Percentiles rank a stretch among this genome's conserved stretches.
These are phyloP conservation scores for Raphanus raphanistrum DNA, from an alignment of 345 rosid genomes.

Conservation along the genomic window DNA sequence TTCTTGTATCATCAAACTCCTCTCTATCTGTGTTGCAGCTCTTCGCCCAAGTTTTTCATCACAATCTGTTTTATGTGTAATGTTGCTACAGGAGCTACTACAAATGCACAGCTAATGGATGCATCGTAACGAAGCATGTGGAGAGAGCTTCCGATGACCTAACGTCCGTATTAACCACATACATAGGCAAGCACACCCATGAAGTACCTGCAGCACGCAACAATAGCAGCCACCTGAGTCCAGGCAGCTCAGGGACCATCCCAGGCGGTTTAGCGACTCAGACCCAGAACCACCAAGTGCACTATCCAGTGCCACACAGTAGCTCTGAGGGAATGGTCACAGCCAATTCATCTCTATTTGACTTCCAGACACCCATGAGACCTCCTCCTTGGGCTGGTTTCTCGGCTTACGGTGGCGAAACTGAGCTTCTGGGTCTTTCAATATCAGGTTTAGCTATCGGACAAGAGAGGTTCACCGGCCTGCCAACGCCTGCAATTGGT, in stretches of 20 bases:
- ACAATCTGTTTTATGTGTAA: constrained; percentile 4
- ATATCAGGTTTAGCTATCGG: constrained; percentile 64
- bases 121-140: constrained; percentile 87
- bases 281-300: constrained; percentile 38
- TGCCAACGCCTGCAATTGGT: neutral
- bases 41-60: neutral
- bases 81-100: constrained; percentile 77
- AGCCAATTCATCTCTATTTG: constrained; percentile 44
- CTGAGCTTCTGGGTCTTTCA: constrained; percentile 52
- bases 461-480: constrained; percentile 48
- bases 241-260: constrained; percentile 34
- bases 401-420: constrained; percentile 57
- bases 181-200: constrained; percentile 93
- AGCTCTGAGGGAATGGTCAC: constrained; percentile 55
- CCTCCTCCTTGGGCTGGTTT: constrained; percentile 49
- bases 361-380: constrained; percentile 53
- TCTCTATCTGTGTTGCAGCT: neutral
- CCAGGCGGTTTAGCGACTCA: constrained; percentile 37
- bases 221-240: constrained; percentile 51
- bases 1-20: constrained; percentile 15
- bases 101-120: constrained; percentile 89
- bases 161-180: constrained; percentile 79
- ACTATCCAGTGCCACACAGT: constrained; percentile 55
- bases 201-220: constrained; percentile 83
- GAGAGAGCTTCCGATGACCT: constrained; percentile 96